Evolutionary conservation across 306 rosid genomes (phyloP).

Genomic region (Pyrus communis): DNA sequence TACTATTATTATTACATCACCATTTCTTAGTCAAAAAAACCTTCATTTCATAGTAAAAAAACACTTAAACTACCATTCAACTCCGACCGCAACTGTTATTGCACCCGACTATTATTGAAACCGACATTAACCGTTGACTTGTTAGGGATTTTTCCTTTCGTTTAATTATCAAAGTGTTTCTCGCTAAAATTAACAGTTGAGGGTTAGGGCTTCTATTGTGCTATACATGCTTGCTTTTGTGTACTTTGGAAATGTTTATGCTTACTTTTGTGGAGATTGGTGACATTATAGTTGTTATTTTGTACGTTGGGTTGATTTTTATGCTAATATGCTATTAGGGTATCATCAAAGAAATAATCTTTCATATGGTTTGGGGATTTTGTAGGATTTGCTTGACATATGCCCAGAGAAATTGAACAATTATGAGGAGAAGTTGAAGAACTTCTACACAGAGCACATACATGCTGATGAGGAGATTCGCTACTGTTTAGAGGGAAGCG

Average conservation of each 20-base stretch:
- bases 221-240: too few species aligned
- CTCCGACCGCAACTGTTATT: too few species aligned
- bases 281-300: not conserved
- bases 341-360: not conserved
- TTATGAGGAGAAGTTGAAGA: conserved; percentile 75
- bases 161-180: too few species aligned
- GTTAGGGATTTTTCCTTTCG: too few species aligned
- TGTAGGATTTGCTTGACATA: conserved; percentile 76
- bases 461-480: conserved; percentile 94
- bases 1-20: too few species aligned
- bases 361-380: not conserved
- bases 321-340: not conserved
- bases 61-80: too few species aligned
- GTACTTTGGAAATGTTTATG: not conserved
- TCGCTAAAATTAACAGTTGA: too few species aligned
- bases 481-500: conserved; percentile 77
- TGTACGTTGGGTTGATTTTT: not conserved
- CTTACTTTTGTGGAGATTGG: not conserved
- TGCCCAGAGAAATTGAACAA: conserved; percentile 69
- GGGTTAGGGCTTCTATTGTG: too few species aligned
- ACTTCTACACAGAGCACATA: conserved; percentile 87
- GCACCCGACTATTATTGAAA: too few species aligned
- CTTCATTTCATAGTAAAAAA: too few species aligned
- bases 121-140: too few species aligned
- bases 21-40: too few species aligned